Evolutionary conservation across 1,284 basidiomycete species (phyloP), one percentile per base, ranked within the genome.

Genomic region (Agroathelia rolfsii): DNA sequence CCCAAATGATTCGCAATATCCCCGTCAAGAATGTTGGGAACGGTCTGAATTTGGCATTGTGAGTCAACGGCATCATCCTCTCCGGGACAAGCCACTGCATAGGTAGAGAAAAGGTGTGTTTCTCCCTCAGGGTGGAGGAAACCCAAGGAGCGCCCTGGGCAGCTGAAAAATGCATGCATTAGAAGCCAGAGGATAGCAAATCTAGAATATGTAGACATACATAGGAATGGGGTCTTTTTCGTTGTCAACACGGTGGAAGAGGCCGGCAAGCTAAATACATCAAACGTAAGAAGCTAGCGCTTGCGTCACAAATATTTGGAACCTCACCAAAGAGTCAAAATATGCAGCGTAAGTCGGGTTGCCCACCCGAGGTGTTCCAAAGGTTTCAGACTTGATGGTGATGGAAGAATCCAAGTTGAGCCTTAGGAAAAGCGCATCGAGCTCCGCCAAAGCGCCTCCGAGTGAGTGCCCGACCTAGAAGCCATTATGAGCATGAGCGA

Each of bases 381-480:
- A 74, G 11, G 68, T 70, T 27, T 66, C 53, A 4, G 59, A 61
- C 31, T 58, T 62, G 35, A 73, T 53, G 7, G 45, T 41, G 28
- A 61, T 56, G 28, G 43, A 41, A 5, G 55, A 44, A 3, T 66
- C 65, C 16, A 73, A 49, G 39, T 68, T 64, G 21, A 72, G 46
- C 2, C 52, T 49, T 35, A 74, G 53, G 49, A 62, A 69, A n/a
- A 72, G 39, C 11, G 66, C 56, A 34, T 71, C 66, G 8, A 74
- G 60, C 41, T 67, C 62, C 4, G 69, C 65, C 13, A 74, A 50
- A n/a, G 69, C 70, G 26, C 67, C 72, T 18, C 71, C 72, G n/a
- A 73, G 61, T 13, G 66, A 72, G 43, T 72, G 72, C 3, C 71
- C 68, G 24, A 71, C 48, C 64, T 68, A 36, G 16, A 24, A 33